Conservation (phyloP, 2,329 filamentous ascomycete species). For the Tothia fuscella region DNA sequence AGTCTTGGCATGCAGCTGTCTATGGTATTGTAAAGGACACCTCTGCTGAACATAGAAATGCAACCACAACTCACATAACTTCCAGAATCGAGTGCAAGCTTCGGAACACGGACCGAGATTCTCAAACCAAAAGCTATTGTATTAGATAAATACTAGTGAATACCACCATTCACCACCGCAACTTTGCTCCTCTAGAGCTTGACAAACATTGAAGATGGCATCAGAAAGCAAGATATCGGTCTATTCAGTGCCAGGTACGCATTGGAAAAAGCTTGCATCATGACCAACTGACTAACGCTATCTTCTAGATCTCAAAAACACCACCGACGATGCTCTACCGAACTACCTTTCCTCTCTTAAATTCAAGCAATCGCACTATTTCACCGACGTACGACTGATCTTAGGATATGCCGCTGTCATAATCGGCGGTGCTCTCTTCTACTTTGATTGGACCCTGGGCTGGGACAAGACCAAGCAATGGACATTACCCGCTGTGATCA, state of each 20-base stretch:
- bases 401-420: constrained; percentile 74
- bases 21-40: too few relatives aligned
- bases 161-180: too few relatives aligned
- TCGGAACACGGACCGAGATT: too few relatives aligned
- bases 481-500: constrained; percentile 64
- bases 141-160: too few relatives aligned
- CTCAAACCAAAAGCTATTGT: too few relatives aligned
- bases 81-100: too few relatives aligned
- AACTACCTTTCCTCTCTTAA: constrained; percentile 84
- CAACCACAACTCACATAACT: too few relatives aligned
- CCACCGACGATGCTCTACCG: constrained; percentile 84
- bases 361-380: constrained; percentile 70
- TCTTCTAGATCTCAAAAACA: constrained; percentile 93
- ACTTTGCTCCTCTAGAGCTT: not conserved
- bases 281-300: constrained; percentile 13
- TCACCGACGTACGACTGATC: constrained; percentile 69
- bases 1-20: too few relatives aligned
- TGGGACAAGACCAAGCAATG: constrained; percentile 77
- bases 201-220: not conserved
- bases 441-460: constrained; percentile 81
- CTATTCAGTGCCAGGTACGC: constrained; percentile 54
- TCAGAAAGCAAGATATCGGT: constrained; percentile 29
- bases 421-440: constrained; percentile 74
- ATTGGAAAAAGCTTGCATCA: constrained; percentile 4
- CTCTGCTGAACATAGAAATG: too few relatives aligned